Evolutionary conservation across 768 basidiomycete genomes (phyloP).

Genomic region (Candolleomyces eurysporus): DNA sequence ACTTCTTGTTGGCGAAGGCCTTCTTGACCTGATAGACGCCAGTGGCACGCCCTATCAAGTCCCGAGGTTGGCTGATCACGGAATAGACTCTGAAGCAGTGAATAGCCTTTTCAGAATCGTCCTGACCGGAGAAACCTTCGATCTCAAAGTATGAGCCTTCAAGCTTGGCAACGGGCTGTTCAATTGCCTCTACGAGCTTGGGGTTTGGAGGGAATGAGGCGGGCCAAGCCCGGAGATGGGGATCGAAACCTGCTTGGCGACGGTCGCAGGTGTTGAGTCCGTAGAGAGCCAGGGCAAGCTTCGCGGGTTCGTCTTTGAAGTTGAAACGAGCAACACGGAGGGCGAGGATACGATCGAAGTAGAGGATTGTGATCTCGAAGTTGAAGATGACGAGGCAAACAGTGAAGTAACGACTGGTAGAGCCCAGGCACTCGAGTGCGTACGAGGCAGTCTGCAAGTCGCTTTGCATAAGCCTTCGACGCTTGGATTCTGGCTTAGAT

Average conservation of each 20-base stretch:
- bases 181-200: background rate
- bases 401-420: constrained; percentile 15
- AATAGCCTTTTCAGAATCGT: background rate
- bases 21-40: background rate
- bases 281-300: constrained; percentile 20
- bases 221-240: constrained; percentile 8
- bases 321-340: constrained; percentile 18
- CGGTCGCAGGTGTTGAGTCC: constrained; percentile 11
- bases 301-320: constrained; percentile 12
- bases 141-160: background rate
- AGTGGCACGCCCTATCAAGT: background rate
- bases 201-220: background rate
- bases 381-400: constrained; percentile 21
- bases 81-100: background rate
- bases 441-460: no score
- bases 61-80: background rate
- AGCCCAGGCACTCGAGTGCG: constrained; percentile 11
- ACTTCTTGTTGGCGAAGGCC: background rate
- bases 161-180: background rate
- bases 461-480: no score
- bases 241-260: constrained; percentile 15
- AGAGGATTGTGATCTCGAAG: constrained; percentile 19
- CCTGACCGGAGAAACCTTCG: background rate
- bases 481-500: no score
- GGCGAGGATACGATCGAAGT: constrained; percentile 24